phyloP scores from a whole-genome alignment of 495 filamentous ascomycete species.

The Acidiella bohemica region DNA sequence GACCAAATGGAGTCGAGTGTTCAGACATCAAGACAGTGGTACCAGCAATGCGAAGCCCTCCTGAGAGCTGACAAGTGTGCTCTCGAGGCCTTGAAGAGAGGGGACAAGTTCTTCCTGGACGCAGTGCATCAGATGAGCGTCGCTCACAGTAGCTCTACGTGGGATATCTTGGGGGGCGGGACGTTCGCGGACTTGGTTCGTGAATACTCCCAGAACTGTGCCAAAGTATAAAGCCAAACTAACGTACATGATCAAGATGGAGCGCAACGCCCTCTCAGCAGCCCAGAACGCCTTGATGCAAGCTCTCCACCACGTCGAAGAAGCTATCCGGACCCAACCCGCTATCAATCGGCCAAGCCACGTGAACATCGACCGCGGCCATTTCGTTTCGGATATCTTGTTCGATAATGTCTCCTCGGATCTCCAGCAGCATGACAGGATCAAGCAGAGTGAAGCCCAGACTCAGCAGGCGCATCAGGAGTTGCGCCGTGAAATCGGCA shows the following conservation, averaged over 20 bases:
- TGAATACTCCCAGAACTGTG: not conserved
- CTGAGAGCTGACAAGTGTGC: not conserved
- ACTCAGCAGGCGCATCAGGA: conserved; percentile 22
- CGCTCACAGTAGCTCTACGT: conserved; percentile 17
- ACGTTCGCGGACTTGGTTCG: not conserved
- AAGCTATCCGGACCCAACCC: conserved; percentile 25
- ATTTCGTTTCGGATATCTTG: conserved; percentile 32
- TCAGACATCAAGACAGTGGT: not conserved
- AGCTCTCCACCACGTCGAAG: conserved; percentile 26
- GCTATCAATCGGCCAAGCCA: conserved; percentile 11
- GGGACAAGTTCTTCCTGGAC: not conserved
- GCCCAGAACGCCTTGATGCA: conserved; percentile 26
- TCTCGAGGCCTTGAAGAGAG: not conserved
- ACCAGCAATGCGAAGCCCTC: not conserved
- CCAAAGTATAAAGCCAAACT: conserved; percentile 1
- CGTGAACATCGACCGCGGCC: conserved; percentile 27
- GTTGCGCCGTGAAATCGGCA: conserved; percentile 16
- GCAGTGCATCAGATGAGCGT: conserved; percentile 9
- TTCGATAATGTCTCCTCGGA: conserved; percentile 39
- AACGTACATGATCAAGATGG: conserved; percentile 26
- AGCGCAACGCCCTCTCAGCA: conserved; percentile 30
- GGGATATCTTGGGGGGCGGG: conserved; percentile 14
- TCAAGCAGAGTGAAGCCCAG: conserved; percentile 28
- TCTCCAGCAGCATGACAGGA: conserved; percentile 34
- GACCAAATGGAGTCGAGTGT: conserved; percentile 29